Percentiles rank a stretch among this genome's conserved stretches.
Evolutionary conservation across 2,329 filamentous ascomycete genomes (phyloP).

Genomic region (Ophiocordyceps australis): DNA sequence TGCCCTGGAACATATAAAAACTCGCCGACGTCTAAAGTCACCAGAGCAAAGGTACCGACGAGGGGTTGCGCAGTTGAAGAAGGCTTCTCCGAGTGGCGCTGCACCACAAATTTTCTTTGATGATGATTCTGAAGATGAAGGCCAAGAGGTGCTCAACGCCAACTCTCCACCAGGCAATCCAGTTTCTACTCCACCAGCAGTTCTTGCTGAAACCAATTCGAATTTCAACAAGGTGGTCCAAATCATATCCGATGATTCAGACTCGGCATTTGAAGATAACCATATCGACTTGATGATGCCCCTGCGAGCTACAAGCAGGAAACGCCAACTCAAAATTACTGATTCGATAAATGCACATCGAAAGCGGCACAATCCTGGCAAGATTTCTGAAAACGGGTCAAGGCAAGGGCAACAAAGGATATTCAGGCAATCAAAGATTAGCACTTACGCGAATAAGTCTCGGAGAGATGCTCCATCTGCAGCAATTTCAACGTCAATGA

Average conservation of each 20-base stretch:
- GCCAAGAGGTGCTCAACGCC: no score
- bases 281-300: conserved; percentile 31
- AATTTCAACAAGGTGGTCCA: no score
- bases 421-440: no score
- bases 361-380: conserved; percentile 8
- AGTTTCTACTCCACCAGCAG: no score
- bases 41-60: conserved; percentile 21
- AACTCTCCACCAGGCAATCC: no score
- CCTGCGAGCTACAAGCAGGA: conserved; percentile 18
- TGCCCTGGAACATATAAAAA: conserved; percentile 9
- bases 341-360: conserved; percentile 8
- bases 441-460: no score
- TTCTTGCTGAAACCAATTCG: no score
- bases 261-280: conserved; percentile 29
- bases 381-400: conserved; percentile 6
- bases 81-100: conserved; percentile 10
- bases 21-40: conserved; percentile 12
- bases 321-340: conserved; percentile 16
- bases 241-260: conserved; percentile 16
- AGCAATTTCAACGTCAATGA: no score
- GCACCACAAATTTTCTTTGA: conserved; percentile 21
- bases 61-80: conserved; percentile 30
- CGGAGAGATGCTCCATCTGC: no score
- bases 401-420: conserved; percentile 8
- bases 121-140: conserved; percentile 23